These are phyloP conservation scores for Botrytis galanthina DNA, from an alignment of 2,329 filamentous ascomycete genomes.

Conservation along the genomic window DNA sequence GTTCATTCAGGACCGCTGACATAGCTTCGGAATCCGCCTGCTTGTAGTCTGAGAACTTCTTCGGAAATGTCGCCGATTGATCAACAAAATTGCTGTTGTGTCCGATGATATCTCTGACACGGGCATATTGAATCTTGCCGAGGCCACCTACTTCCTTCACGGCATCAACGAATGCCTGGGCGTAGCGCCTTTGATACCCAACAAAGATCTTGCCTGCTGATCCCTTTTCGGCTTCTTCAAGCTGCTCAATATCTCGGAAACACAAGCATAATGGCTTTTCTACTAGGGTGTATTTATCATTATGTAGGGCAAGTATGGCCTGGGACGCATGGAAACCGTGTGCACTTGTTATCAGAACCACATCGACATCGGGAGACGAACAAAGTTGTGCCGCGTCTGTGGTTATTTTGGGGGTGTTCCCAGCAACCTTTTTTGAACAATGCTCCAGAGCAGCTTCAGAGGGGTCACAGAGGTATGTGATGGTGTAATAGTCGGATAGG, in stretches of 20 bases:
- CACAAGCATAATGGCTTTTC: constrained; percentile 58
- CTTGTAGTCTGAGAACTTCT: constrained; percentile 44
- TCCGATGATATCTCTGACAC: constrained; percentile 51
- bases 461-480: constrained; percentile 40
- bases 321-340: constrained; percentile 56
- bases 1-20: constrained; percentile 72
- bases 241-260: constrained; percentile 45
- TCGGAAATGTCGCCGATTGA: constrained; percentile 49
- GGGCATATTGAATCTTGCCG: constrained; percentile 53
- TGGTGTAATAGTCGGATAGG: constrained; percentile 37
- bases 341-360: constrained; percentile 50
- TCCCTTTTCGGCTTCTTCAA: constrained; percentile 49
- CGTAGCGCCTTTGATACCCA: constrained; percentile 61
- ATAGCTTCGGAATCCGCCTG: constrained; percentile 28
- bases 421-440: constrained; percentile 38
- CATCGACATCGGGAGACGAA: constrained; percentile 24
- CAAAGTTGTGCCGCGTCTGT: constrained; percentile 19
- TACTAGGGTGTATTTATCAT: constrained; percentile 56
- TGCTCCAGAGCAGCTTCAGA: constrained; percentile 43
- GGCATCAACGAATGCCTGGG: constrained; percentile 51
- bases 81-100: constrained; percentile 50
- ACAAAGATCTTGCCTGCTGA: constrained; percentile 51
- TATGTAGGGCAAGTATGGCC: constrained; percentile 50
- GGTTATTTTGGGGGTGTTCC: constrained; percentile 32
- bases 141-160: constrained; percentile 54